Percentiles rank a stretch among this genome's conserved stretches.
Conservation (phyloP, 768 basidiomycete genomes). For the Boletus coccyginus region DNA sequence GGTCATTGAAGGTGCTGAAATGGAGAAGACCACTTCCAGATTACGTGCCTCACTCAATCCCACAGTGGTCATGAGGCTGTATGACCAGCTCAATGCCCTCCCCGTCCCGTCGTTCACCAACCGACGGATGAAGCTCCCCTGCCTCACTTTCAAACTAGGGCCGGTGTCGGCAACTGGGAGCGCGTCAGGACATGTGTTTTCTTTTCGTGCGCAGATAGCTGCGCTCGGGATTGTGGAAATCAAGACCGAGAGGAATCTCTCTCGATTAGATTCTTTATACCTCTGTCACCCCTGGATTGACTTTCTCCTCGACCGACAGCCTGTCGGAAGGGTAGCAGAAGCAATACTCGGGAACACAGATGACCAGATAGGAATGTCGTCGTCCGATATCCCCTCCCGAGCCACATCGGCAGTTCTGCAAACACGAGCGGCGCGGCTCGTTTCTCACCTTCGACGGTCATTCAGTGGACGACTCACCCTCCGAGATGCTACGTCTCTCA, state of each 20-base stretch:
- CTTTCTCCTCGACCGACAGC: background rate
- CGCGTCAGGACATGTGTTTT: background rate
- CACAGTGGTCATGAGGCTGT: background rate
- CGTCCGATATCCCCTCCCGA: no score
- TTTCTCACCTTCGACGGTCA: background rate
- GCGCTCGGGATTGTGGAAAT: background rate
- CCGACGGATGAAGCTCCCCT: slow-evolving; percentile 4
- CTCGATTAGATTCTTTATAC: background rate
- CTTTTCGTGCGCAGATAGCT: background rate
- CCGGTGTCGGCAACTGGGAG: background rate
- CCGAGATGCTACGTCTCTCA: background rate
- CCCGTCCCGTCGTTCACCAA: background rate
- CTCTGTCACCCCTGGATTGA: background rate
- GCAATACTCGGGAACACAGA: background rate
- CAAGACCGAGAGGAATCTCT: no score
- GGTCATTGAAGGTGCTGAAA: background rate
- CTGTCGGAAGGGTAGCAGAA: background rate
- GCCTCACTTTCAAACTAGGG: slow-evolving; percentile 7
- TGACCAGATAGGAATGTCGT: no score
- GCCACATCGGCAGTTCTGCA: background rate
- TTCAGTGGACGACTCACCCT: background rate
- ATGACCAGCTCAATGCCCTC: background rate
- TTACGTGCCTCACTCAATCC: background rate
- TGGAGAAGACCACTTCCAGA: background rate
- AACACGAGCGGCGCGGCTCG: background rate